Evolutionary conservation across 768 basidiomycete genomes (phyloP).

Genomic region (Coprinopsis cinerea): DNA sequence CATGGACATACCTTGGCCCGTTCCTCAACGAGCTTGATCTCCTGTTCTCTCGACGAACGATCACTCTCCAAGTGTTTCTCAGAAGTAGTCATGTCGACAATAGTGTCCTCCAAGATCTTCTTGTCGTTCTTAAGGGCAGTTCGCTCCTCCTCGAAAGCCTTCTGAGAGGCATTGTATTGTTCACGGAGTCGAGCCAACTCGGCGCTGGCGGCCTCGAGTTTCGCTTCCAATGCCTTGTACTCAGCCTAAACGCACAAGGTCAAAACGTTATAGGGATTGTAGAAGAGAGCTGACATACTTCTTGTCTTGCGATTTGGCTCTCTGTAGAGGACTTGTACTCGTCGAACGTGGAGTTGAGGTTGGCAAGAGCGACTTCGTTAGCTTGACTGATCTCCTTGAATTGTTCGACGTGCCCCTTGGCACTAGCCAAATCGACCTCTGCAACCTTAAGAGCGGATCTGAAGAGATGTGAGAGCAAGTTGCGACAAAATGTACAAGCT

Average conservation of each 20-base stretch:
- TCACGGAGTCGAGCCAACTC: constrained; percentile 45
- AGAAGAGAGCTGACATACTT: constrained; percentile 40
- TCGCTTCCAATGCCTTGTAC: constrained; percentile 55
- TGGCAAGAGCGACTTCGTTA: constrained; percentile 69
- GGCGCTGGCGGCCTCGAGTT: constrained; percentile 45
- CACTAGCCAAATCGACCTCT: constrained; percentile 68
- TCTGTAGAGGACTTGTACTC: constrained; percentile 75
- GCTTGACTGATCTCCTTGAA: constrained; percentile 84
- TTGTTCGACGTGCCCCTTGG: constrained; percentile 71
- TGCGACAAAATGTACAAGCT: not conserved
- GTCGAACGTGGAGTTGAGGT: constrained; percentile 68
- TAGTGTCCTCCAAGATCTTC: constrained; percentile 75
- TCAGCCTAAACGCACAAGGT: constrained; percentile 47
- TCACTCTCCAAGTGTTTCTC: constrained; percentile 64
- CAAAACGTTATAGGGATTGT: not conserved
- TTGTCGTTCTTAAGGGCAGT: constrained; percentile 71
- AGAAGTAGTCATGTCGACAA: constrained; percentile 72
- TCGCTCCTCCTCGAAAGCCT: constrained; percentile 63
- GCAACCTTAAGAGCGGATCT: constrained; percentile 74
- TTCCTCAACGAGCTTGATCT: constrained; percentile 62
- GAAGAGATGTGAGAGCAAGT: not conserved
- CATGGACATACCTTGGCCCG: constrained; percentile 51
- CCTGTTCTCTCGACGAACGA: constrained; percentile 55
- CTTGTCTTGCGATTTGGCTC: constrained; percentile 55
- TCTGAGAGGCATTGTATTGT: constrained; percentile 55